phyloP scores from a whole-genome alignment of 495 filamentous ascomycete genomes.

The Aspergillus mulundensis region DNA sequence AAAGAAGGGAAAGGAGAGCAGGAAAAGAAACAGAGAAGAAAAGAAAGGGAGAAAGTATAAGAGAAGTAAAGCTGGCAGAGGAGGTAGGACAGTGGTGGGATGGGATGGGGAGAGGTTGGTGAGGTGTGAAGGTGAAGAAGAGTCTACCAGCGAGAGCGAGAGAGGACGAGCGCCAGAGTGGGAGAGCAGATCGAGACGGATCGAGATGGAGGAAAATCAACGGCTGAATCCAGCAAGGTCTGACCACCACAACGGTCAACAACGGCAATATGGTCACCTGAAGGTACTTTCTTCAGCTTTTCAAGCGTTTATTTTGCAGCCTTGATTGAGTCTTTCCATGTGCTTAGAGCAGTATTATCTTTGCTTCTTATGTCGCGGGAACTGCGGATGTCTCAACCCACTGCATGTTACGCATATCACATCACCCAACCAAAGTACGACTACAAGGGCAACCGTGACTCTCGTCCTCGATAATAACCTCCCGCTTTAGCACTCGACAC shows the following conservation, averaged over 20 bases:
- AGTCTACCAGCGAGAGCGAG: neutral
- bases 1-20: conserved; percentile 4
- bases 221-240: conserved; percentile 6
- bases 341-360: neutral
- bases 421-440: neutral
- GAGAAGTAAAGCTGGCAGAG: conserved; percentile 6
- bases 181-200: conserved; percentile 1
- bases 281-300: neutral
- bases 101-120: neutral
- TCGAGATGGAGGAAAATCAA: conserved; percentile 9
- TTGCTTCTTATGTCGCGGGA: neutral
- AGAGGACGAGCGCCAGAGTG: conserved; percentile 2
- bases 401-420: neutral
- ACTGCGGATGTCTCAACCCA: conserved; percentile 1
- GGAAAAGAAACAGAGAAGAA: neutral
- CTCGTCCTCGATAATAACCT: neutral
- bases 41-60: conserved; percentile 3
- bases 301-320: neutral
- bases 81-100: neutral
- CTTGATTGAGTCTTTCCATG: too few relatives aligned
- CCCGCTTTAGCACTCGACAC: neutral
- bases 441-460: neutral
- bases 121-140: conserved; percentile 1
- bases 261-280: neutral
- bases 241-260: neutral